Evolutionary conservation across 2,329 filamentous ascomycete species (phyloP), one percentile per base, ranked within the genome.

Genomic region (Fusarium sp.): DNA sequence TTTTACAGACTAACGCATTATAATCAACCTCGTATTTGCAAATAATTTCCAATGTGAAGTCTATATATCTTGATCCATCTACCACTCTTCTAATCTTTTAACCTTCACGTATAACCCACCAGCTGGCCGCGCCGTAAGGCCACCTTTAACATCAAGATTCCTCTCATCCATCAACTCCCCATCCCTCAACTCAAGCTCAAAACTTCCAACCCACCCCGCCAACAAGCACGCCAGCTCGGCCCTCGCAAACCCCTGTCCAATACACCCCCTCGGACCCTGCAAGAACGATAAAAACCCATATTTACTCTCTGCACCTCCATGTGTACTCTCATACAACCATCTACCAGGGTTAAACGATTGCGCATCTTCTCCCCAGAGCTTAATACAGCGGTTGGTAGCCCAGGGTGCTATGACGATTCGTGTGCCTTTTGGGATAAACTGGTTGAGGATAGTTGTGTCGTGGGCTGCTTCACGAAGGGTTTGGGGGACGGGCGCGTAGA

Each of bases 161-260:
- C 83, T 84, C 82, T 93, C 89, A 76, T 92, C 91, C 77, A 90
- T 81, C 78, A 91, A 87, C 63, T 89, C 87, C 75, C 87, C 81
- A 73, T 90, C 81, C 66, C 80, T 79, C 50, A 91, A 76, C 73
- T 82, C 83, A 78, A 91, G 90, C 77, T 90, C 87, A 80, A 96
- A 97, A 33, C 89, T 86, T 2, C 94, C 94, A 7, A 95, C 87
- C 86, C 93, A 90, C 5, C 89, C 87, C n/a, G 94, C 94, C 46
- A 98, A 79, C 71, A 98, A 82, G 77, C 92, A 95, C 10, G 93
- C 93, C 81, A 97, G 93, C 84, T 98, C 95, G 1, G 91, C 90
- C 78, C 90, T 91, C 0, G 95, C 92, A 82, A 97, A 97, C 2
- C 85, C 85, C 80, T 91, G 88, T 0, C 94, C 94, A 74, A 97